Conservation (phyloP, 208 protist genomes). For the Naegleria fowleri region DNA sequence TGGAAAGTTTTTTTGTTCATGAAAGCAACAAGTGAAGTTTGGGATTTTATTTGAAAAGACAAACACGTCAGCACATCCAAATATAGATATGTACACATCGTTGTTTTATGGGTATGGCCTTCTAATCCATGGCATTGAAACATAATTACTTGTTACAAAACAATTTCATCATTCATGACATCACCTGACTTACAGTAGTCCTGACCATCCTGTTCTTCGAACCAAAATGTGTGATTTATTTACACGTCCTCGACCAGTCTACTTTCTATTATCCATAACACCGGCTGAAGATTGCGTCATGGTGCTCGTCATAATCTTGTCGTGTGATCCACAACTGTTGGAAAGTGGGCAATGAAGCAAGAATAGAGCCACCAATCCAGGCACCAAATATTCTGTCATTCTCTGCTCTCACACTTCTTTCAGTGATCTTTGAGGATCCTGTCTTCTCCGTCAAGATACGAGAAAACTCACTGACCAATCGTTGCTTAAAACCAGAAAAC, state of each 20-base stretch:
- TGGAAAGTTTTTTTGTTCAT: too few species aligned
- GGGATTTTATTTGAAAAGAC: too few species aligned
- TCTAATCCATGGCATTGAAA: too few species aligned
- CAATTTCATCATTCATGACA: too few species aligned
- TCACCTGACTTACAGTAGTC: too few species aligned
- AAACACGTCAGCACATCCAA: too few species aligned
- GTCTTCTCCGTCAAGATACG: not conserved
- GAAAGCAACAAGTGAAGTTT: too few species aligned
- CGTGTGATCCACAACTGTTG: conserved; percentile 19
- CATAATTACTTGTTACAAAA: too few species aligned
- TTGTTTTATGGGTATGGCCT: too few species aligned
- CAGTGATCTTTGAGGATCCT: not conserved
- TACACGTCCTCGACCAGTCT: not conserved
- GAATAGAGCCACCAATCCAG: conserved; percentile 73
- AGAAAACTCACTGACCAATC: not conserved
- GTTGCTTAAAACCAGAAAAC: not conserved
- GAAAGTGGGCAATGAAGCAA: conserved; percentile 60
- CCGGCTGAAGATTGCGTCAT: not conserved
- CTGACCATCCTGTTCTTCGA: too few species aligned
- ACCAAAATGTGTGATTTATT: too few species aligned
- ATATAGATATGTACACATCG: too few species aligned
- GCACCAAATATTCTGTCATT: conserved; percentile 56
- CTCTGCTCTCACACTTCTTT: not conserved
- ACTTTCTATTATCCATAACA: not conserved
- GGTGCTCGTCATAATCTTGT: conserved; percentile 8